Evolutionary conservation across 202 grass and related monocot species (phyloP).

Genomic region (Hordeum pubiflorum): DNA sequence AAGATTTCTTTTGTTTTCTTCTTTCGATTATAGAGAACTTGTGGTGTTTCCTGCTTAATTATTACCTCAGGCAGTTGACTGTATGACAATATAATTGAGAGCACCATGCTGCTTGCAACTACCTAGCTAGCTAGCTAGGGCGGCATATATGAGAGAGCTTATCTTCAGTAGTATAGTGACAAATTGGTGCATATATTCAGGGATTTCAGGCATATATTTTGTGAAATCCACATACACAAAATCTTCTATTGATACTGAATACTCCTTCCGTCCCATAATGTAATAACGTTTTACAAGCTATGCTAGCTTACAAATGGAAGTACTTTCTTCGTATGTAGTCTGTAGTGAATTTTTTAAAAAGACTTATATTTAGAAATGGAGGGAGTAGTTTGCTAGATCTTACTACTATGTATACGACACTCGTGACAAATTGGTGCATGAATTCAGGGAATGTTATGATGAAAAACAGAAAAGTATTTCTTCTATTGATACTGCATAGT

Average conservation of each 20-base stretch:
- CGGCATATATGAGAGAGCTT: background rate
- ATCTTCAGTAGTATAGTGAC: background rate
- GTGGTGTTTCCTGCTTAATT: background rate
- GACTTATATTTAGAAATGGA: too few species aligned
- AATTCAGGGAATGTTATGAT: too few species aligned
- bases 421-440: too few species aligned
- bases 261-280: too few species aligned
- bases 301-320: too few species aligned
- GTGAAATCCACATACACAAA: too few species aligned
- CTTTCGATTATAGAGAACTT: background rate
- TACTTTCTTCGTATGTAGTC: too few species aligned
- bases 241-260: background rate
- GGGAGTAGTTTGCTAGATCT: background rate
- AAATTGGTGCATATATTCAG: background rate
- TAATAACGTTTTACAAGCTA: too few species aligned
- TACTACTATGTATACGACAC: background rate
- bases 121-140: background rate
- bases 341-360: too few species aligned
- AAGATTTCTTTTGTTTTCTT: background rate
- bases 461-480: too few species aligned
- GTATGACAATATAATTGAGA: constrained; percentile 2
- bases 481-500: too few species aligned
- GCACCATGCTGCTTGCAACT: background rate
- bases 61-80: background rate
- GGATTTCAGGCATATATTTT: too few species aligned